A percentile compares a stretch with the other conserved stretches of the same genome.
Evolutionary conservation across 2,329 filamentous ascomycete species (phyloP).

Genomic region (Pezicula rhizophila): DNA sequence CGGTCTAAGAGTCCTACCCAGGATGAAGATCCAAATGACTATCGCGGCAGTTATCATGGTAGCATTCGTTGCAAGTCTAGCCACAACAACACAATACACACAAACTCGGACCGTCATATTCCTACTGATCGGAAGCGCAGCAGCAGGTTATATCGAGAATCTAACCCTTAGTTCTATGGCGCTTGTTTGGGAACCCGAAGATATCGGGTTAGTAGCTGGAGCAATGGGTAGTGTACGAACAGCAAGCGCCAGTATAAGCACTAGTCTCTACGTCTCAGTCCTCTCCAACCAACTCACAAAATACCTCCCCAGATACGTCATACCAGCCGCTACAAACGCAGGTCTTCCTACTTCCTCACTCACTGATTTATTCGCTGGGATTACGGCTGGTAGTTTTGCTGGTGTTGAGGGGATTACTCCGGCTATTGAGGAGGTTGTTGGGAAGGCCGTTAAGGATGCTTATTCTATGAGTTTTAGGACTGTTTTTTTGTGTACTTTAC

Average conservation of each 20-base stretch:
- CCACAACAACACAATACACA: neutral
- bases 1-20: constrained; percentile 3
- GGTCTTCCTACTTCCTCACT: constrained; percentile 31
- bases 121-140: constrained; percentile 26
- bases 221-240: constrained; percentile 40
- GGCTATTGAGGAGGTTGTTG: constrained; percentile 28
- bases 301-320: constrained; percentile 30
- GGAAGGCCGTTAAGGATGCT: constrained; percentile 20
- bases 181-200: constrained; percentile 39
- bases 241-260: constrained; percentile 32
- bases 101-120: constrained; percentile 25
- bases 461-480: constrained; percentile 11
- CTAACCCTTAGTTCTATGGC: constrained; percentile 37
- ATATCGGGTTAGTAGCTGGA: constrained; percentile 39
- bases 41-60: constrained; percentile 10
- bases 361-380: constrained; percentile 28
- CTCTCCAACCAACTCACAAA: constrained; percentile 30
- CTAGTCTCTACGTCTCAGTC: constrained; percentile 32
- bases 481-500: constrained; percentile 24
- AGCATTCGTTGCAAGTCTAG: constrained; percentile 7
- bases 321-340: constrained; percentile 28
- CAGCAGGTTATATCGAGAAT: constrained; percentile 34
- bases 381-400: constrained; percentile 27
- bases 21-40: constrained; percentile 11
- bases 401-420: constrained; percentile 30